Evolutionary conservation across 2,329 filamentous ascomycete genomes (phyloP).

Genomic region (Pyrenophora tritici-repentis): DNA sequence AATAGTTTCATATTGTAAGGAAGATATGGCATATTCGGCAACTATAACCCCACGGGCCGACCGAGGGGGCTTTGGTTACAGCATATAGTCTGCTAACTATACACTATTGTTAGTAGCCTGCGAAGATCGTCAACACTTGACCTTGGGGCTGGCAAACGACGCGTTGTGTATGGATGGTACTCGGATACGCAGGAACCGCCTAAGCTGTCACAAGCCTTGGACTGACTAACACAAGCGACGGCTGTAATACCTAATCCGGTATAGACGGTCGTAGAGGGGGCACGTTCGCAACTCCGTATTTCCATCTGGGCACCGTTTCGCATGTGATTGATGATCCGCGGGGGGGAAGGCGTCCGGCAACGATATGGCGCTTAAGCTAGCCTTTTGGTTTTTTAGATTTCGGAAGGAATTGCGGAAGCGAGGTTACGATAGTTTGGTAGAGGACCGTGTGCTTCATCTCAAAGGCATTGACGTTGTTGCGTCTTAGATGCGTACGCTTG

Average conservation of each 20-base stretch:
- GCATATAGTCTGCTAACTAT: background rate
- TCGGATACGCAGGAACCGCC: slow-evolving; percentile 6
- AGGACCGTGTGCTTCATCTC: too few relatives aligned
- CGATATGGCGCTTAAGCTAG: too few relatives aligned
- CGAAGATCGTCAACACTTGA: background rate
- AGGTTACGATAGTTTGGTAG: too few relatives aligned
- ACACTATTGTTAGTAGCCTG: slow-evolving; percentile 5
- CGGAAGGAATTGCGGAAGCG: too few relatives aligned
- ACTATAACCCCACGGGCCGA: too few relatives aligned
- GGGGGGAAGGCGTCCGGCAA: background rate
- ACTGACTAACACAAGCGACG: background rate
- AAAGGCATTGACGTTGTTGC: background rate
- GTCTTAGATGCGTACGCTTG: slow-evolving; percentile 1
- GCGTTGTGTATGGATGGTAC: background rate
- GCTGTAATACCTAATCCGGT: slow-evolving; percentile 3
- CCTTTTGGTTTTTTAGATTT: too few relatives aligned
- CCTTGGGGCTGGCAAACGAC: too few relatives aligned
- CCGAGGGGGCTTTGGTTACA: too few relatives aligned
- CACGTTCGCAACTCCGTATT: background rate
- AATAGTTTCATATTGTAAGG: background rate
- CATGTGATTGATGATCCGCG: slow-evolving; percentile 13
- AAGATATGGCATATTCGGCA: background rate
- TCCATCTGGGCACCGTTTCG: slow-evolving; percentile 4
- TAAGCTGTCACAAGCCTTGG: background rate
- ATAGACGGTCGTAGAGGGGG: background rate